Evolutionary conservation across 352 stramenopile genomes (phyloP).

Genomic region (Pseudoperonospora humuli): DNA sequence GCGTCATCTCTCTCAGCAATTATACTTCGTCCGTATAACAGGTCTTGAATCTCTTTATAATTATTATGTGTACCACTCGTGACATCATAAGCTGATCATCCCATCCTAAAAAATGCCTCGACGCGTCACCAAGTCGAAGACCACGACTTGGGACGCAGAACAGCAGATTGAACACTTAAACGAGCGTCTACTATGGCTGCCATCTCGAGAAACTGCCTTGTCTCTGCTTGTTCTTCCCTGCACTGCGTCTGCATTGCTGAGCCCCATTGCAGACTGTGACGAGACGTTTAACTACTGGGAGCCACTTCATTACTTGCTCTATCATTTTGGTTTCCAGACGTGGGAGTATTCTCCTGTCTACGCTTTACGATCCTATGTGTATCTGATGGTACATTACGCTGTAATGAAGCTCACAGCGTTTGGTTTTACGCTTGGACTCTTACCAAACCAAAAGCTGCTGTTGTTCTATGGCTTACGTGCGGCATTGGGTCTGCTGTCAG

Average conservation of each 20-base stretch:
- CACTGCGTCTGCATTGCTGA: slow-evolving; percentile 48
- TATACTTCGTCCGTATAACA: no score
- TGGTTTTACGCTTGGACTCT: slow-evolving; percentile 30
- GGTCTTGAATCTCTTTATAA: no score
- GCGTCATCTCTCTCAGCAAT: no score
- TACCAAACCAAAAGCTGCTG: slow-evolving; percentile 51
- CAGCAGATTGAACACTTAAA: slow-evolving; percentile 13
- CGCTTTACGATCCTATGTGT: slow-evolving; percentile 94
- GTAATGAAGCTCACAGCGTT: slow-evolving; percentile 37
- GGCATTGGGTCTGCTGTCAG: slow-evolving; percentile 63
- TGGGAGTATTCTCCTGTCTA: slow-evolving; percentile 91
- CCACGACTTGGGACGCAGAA: no score
- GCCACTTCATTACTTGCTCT: slow-evolving; percentile 95
- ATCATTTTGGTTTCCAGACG: slow-evolving; percentile 86
- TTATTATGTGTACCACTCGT: no score
- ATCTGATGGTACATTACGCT: slow-evolving; percentile 67
- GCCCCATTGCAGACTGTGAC: slow-evolving; percentile 94
- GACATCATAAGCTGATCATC: no score
- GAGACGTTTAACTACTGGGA: slow-evolving; percentile 99
- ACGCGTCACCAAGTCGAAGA: no score
- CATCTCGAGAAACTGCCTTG: slow-evolving; percentile 49
- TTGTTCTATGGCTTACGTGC: slow-evolving; percentile 89
- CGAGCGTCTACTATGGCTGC: slow-evolving; percentile 49
- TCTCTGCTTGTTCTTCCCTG: slow-evolving; percentile 62
- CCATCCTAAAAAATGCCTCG: no score